These are phyloP conservation scores for Fagopyrum homotropicum DNA, from an alignment of 148 eudicot genomes.

Conservation along the genomic window DNA sequence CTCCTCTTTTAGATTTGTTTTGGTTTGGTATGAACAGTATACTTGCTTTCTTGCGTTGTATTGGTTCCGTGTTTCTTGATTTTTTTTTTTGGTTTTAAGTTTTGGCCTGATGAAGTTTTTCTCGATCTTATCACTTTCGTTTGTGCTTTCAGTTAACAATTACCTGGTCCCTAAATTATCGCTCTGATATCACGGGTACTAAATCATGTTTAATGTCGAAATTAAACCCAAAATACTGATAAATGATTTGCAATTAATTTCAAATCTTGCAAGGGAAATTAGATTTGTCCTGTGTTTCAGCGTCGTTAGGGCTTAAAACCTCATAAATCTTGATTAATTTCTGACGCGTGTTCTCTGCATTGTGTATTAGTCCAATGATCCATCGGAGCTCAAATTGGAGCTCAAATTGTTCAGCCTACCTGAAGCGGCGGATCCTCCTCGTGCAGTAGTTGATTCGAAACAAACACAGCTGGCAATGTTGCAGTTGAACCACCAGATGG, in stretches of 20 bases:
- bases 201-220: not conserved
- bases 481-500: not conserved
- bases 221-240: too few relatives aligned
- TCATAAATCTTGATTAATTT: not conserved
- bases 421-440: not conserved
- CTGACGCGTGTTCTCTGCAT: too few relatives aligned
- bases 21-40: not conserved
- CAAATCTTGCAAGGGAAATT: not conserved
- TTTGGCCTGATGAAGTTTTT: not conserved
- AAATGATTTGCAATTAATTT: too few relatives aligned
- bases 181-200: not conserved
- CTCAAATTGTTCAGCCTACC: not conserved
- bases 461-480: not conserved
- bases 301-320: not conserved
- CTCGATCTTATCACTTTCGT: too few relatives aligned
- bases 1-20: not conserved
- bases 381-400: slow-evolving; percentile 2
- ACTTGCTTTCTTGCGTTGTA: not conserved
- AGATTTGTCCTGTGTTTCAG: not conserved
- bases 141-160: too few relatives aligned
- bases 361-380: not conserved
- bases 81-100: not conserved
- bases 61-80: not conserved
- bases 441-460: not conserved
- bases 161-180: too few relatives aligned